Percentiles rank a stretch among this genome's conserved stretches.
Evolutionary conservation across 2,329 filamentous ascomycete genomes (phyloP).

Genomic region (Sporothrix phasma): DNA sequence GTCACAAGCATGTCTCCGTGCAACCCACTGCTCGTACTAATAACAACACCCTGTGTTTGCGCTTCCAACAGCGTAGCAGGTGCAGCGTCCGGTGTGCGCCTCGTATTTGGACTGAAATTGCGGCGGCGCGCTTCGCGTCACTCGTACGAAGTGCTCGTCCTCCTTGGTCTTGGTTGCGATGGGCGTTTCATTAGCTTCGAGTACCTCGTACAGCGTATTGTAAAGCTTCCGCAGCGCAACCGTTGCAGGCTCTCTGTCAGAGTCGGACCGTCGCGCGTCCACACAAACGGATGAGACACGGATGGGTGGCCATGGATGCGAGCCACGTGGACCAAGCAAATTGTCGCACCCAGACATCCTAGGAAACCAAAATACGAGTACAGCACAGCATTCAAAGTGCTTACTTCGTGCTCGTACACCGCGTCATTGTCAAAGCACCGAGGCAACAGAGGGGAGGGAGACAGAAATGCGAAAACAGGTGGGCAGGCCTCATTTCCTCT

Average conservation of each 20-base stretch:
- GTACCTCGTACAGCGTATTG: background rate
- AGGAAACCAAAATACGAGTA: too few species aligned
- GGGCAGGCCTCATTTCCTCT: background rate
- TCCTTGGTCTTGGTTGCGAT: background rate
- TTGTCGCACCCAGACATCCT: too few species aligned
- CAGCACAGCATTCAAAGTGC: background rate
- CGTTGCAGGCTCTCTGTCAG: too few species aligned
- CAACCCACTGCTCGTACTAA: too few species aligned
- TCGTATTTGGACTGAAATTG: background rate
- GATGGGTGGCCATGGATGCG: background rate
- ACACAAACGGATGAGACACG: background rate
- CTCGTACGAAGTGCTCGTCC: too few species aligned
- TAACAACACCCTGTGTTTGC: background rate
- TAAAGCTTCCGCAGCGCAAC: background rate
- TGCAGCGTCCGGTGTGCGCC: background rate
- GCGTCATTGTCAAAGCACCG: background rate
- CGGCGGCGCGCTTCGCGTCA: background rate
- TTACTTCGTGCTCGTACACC: too few species aligned
- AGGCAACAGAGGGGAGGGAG: background rate
- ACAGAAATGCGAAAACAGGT: background rate
- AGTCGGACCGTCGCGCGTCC: background rate
- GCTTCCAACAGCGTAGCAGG: background rate
- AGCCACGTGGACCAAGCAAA: too few species aligned
- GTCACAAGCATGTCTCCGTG: background rate
- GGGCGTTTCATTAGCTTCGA: background rate